Evolutionary conservation across 2,329 filamentous ascomycete species (phyloP).

Genomic region (Claviceps sp.): DNA sequence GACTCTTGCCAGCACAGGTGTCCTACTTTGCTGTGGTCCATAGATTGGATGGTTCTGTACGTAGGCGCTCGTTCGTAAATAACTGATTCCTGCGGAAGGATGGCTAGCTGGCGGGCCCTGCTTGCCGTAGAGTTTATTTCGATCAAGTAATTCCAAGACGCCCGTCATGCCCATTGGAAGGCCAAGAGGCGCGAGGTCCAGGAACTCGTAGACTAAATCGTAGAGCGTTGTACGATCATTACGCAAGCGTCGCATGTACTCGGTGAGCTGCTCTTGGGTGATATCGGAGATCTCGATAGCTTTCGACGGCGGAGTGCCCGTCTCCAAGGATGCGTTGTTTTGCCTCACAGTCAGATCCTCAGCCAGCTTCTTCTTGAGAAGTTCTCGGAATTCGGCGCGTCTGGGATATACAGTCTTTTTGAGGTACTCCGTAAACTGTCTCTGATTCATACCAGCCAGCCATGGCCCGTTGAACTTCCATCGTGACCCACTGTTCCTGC

Average conservation of each 20-base stretch:
- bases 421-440: slow-evolving; percentile 45
- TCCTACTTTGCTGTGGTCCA: slow-evolving; percentile 39
- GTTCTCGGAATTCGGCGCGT: slow-evolving; percentile 40
- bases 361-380: slow-evolving; percentile 37
- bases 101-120: slow-evolving; percentile 46
- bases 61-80: slow-evolving; percentile 41
- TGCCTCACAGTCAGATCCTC: slow-evolving; percentile 28
- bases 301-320: slow-evolving; percentile 17
- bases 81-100: slow-evolving; percentile 49
- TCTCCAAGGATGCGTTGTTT: slow-evolving; percentile 25
- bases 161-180: slow-evolving; percentile 16
- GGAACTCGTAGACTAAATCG: slow-evolving; percentile 42
- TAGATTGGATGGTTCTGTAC: slow-evolving; percentile 48
- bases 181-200: slow-evolving; percentile 45
- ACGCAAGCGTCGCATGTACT: slow-evolving; percentile 40
- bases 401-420: slow-evolving; percentile 37
- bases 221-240: slow-evolving; percentile 37
- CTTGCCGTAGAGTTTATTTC: slow-evolving; percentile 31
- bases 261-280: slow-evolving; percentile 35
- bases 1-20: slow-evolving; percentile 38
- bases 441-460: slow-evolving; percentile 48
- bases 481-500: slow-evolving; percentile 31
- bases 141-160: slow-evolving; percentile 13
- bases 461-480: slow-evolving; percentile 58
- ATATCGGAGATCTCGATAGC: slow-evolving; percentile 23